A percentile compares a stretch with the other conserved stretches of the same genome.
Conservation (phyloP, 2,329 filamentous ascomycete species). For the Diaporthe nobilis region DNA sequence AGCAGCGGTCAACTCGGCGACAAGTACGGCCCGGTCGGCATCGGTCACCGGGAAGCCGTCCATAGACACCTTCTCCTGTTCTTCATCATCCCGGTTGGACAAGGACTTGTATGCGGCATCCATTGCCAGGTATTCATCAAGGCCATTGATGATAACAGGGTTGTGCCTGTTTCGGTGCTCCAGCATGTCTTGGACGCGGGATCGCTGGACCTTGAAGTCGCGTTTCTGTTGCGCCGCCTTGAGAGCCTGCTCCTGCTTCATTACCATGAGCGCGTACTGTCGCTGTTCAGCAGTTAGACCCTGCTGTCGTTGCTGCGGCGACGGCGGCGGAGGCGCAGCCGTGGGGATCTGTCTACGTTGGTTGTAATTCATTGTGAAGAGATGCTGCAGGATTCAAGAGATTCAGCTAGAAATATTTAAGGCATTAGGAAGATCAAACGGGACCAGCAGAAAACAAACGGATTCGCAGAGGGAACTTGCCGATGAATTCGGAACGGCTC, state of each 20-base stretch:
- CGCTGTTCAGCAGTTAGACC: accelerated
- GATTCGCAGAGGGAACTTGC: background rate
- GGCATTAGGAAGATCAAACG: background rate
- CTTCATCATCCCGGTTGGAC: background rate
- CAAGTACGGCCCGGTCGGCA: background rate
- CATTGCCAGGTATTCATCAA: background rate
- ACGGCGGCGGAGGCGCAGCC: background rate
- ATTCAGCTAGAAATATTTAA: no score
- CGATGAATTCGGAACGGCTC: background rate
- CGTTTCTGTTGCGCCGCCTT: background rate
- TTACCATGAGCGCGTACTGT: background rate
- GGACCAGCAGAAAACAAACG: background rate
- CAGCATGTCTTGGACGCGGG: background rate
- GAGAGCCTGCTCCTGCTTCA: background rate
- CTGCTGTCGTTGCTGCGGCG: background rate
- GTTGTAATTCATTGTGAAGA: background rate
- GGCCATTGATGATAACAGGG: background rate
- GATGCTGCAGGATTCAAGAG: background rate
- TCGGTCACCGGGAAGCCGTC: background rate
- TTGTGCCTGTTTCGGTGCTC: background rate
- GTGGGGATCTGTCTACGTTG: background rate
- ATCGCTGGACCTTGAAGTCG: background rate
- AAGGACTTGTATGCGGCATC: background rate
- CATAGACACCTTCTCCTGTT: background rate
- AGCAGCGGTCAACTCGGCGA: background rate